These are phyloP conservation scores for Anthostomella pinea DNA, from an alignment of 2,329 filamentous ascomycete species.

Conservation along the genomic window DNA sequence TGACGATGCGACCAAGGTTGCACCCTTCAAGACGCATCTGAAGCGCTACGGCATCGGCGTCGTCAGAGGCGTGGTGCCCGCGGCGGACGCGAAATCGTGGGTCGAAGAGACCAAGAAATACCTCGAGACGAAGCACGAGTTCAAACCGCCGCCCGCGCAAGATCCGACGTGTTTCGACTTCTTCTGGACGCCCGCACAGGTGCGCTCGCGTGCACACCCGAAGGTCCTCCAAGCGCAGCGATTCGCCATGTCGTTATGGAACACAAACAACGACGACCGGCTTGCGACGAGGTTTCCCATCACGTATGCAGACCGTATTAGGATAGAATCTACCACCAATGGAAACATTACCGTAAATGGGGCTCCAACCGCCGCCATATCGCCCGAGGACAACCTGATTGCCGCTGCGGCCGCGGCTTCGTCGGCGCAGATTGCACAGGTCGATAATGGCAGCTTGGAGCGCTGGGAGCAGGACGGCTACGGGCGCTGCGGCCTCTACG, in stretches of 20 bases:
- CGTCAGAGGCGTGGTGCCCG: constrained; percentile 61
- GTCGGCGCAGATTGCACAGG: constrained; percentile 59
- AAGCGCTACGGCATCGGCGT: constrained; percentile 64
- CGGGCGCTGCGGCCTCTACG: constrained; percentile 54
- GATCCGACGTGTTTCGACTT: constrained; percentile 70
- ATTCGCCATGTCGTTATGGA: constrained; percentile 68
- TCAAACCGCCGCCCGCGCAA: constrained; percentile 55
- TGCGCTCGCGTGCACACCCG: constrained; percentile 64
- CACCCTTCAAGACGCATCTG: constrained; percentile 55
- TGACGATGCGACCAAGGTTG: constrained; percentile 43
- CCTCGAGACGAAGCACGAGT: constrained; percentile 46
- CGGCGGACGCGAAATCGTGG: constrained; percentile 52
- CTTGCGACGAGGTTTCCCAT: constrained; percentile 61
- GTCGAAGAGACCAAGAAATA: constrained; percentile 60
- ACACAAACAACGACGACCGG: constrained; percentile 50
- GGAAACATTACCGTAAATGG: constrained; percentile 31
- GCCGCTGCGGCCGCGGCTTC: constrained; percentile 35
- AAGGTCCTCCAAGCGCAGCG: constrained; percentile 61
- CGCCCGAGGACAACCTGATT: constrained; percentile 29
- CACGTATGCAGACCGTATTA: constrained; percentile 66
- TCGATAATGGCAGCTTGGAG: constrained; percentile 69
- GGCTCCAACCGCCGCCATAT: constrained; percentile 18
- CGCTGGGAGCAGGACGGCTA: constrained; percentile 71
- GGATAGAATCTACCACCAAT: constrained; percentile 55
- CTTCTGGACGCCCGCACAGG: constrained; percentile 70